Conservation (phyloP, 1,284 basidiomycete genomes). For the Sphagnurus paluster region DNA sequence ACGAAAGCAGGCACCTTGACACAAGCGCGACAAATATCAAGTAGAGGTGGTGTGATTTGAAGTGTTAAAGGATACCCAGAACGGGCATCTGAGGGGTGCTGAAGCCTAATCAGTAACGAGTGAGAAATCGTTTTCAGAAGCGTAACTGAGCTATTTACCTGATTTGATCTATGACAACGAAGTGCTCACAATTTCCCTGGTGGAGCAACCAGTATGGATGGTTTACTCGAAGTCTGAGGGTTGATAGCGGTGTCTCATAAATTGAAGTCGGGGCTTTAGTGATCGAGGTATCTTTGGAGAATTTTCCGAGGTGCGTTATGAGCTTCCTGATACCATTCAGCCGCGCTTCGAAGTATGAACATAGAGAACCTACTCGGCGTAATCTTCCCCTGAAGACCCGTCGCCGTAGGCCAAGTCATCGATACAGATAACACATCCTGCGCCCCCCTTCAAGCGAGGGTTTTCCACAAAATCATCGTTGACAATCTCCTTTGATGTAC, state of each 20-base stretch:
- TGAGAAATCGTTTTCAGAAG: background rate
- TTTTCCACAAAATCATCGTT: conserved; percentile 33
- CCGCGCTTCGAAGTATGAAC: background rate
- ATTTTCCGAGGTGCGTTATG: conserved; percentile 37
- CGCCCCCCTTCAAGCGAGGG: conserved; percentile 11
- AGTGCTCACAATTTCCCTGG: conserved; percentile 80
- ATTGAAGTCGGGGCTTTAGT: conserved; percentile 47
- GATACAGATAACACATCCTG: conserved; percentile 56
- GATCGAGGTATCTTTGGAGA: conserved; percentile 36
- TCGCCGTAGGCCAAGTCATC: conserved; percentile 61
- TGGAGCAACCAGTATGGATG: conserved; percentile 83
- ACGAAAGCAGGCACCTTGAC: conserved; percentile 65
- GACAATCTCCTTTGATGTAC: conserved; percentile 57
- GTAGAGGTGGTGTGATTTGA: conserved; percentile 59
- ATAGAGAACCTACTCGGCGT: conserved; percentile 52
- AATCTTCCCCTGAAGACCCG: conserved; percentile 47
- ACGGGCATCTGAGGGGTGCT: conserved; percentile 53
- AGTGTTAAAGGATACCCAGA: conserved; percentile 65
- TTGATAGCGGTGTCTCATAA: conserved; percentile 47
- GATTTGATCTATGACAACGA: conserved; percentile 70
- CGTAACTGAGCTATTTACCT: conserved; percentile 42
- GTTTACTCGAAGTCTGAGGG: conserved; percentile 59
- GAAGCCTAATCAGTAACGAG: conserved; percentile 41
- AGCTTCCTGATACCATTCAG: conserved; percentile 46
- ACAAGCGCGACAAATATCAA: conserved; percentile 68